Conservation (phyloP, 2,329 filamentous ascomycete genomes). For the Diplocarpon rosae region DNA sequence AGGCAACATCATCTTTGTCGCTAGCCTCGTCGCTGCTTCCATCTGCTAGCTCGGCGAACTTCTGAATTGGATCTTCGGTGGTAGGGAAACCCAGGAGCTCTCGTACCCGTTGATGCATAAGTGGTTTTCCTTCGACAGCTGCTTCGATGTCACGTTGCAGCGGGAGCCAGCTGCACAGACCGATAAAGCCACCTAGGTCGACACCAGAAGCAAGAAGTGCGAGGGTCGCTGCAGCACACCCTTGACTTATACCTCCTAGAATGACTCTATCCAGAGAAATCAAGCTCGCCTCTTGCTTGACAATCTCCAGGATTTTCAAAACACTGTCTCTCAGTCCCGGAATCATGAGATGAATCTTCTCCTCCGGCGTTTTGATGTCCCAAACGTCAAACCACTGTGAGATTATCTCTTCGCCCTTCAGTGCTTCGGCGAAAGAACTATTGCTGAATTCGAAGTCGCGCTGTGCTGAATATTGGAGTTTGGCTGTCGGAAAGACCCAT, state of each 20-base stretch:
- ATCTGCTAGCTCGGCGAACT: neutral
- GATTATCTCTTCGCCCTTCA: constrained; percentile 17
- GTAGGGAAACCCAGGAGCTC: constrained; percentile 18
- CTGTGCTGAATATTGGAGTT: constrained; percentile 22
- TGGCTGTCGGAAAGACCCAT: constrained; percentile 16
- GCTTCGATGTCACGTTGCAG: too few species aligned
- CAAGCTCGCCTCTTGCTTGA: constrained; percentile 28
- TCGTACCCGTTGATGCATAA: too few species aligned
- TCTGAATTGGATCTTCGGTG: constrained; percentile 1
- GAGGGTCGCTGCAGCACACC: constrained; percentile 32
- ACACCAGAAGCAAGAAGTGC: constrained; percentile 27
- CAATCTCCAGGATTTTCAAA: constrained; percentile 24
- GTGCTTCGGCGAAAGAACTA: constrained; percentile 8
- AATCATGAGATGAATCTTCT: constrained; percentile 33
- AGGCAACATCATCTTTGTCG: neutral
- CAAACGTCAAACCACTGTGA: constrained; percentile 42
- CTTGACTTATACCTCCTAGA: constrained; percentile 37
- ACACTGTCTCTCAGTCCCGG: constrained; percentile 32
- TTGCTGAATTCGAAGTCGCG: constrained; percentile 18
- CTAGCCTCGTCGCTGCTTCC: neutral
- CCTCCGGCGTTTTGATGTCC: constrained; percentile 27
- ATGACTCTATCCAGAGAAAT: constrained; percentile 32
- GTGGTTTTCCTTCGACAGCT: too few species aligned
- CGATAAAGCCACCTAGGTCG: constrained; percentile 29
- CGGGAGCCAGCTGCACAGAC: constrained; percentile 28